These are phyloP conservation scores for Ceratobasidium sp. DNA, from an alignment of 1,284 basidiomycete genomes.

Conservation along the genomic window DNA sequence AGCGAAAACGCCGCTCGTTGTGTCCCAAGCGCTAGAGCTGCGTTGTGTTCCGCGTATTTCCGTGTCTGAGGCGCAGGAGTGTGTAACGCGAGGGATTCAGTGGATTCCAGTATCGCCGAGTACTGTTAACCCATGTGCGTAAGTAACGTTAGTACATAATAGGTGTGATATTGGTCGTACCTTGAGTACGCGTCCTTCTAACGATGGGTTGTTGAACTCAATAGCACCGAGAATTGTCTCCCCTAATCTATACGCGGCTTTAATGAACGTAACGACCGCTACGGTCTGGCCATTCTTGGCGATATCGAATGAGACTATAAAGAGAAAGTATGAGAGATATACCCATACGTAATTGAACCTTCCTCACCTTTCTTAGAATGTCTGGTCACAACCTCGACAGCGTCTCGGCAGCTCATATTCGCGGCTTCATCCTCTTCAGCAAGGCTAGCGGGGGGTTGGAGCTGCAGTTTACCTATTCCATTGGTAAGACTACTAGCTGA, in stretches of 20 bases:
- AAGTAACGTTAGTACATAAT: too few species aligned
- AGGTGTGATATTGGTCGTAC: conserved; percentile 64
- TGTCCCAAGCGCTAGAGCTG: conserved; percentile 78
- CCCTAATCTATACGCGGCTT: conserved; percentile 88
- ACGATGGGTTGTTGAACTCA: conserved; percentile 77
- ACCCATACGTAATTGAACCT: too few species aligned
- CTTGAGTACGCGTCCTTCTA: conserved; percentile 78
- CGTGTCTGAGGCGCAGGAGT: conserved; percentile 66
- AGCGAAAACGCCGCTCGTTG: conserved; percentile 85
- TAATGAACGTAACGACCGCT: conserved; percentile 90
- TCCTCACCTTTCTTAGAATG: conserved; percentile 86
- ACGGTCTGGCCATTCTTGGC: conserved; percentile 90
- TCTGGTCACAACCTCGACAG: conserved; percentile 90
- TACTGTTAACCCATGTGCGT: conserved; percentile 66
- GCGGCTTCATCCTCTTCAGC: conserved; percentile 60
- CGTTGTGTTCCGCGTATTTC: conserved; percentile 85
- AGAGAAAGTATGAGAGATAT: too few species aligned
- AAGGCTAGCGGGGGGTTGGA: background rate
- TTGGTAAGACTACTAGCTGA: background rate
- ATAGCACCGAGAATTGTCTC: conserved; percentile 91
- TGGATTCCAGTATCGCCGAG: conserved; percentile 86
- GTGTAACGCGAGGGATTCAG: conserved; percentile 78
- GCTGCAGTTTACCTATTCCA: conserved; percentile 23
- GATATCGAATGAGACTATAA: conserved; percentile 89
- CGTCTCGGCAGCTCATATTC: conserved; percentile 83